Evolutionary conservation across 768 basidiomycete species (phyloP).

Genomic region (Phylloporus rhodoxanthus): DNA sequence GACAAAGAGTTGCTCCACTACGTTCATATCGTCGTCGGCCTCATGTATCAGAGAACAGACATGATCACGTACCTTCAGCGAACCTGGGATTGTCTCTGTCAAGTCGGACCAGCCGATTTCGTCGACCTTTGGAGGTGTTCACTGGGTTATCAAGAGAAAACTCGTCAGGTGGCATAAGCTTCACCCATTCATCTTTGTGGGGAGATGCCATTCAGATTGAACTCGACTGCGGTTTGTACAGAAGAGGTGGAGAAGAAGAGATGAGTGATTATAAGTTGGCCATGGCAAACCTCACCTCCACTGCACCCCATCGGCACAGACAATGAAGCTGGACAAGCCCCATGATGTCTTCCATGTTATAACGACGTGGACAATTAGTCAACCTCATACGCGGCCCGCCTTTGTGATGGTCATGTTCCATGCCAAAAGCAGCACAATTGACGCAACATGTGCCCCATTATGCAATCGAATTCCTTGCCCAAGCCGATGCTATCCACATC

Average conservation of each 20-base stretch:
- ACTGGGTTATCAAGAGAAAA: constrained; percentile 39
- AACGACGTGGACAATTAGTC: constrained; percentile 20
- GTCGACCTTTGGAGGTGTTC: constrained; percentile 33
- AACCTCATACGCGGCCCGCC: constrained; percentile 6
- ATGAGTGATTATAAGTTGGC: constrained; percentile 19
- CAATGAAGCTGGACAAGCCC: constrained; percentile 1
- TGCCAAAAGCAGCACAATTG: constrained; percentile 8
- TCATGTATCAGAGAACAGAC: not conserved
- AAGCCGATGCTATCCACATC: not conserved
- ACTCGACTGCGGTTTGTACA: not conserved
- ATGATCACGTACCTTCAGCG: constrained; percentile 34
- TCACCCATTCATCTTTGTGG: constrained; percentile 25
- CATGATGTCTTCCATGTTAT: constrained; percentile 10
- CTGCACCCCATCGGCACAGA: constrained; percentile 20
- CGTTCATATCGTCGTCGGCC: not conserved
- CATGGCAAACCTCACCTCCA: constrained; percentile 18
- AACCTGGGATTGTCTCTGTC: constrained; percentile 32
- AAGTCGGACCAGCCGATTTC: constrained; percentile 41
- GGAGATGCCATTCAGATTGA: constrained; percentile 15
- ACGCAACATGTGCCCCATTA: constrained; percentile 4
- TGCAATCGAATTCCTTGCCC: not conserved
- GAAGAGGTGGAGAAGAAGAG: not conserved
- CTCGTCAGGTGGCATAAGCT: constrained; percentile 27
- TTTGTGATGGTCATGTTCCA: constrained; percentile 1
- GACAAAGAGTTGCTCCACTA: constrained; percentile 47